Evolutionary conservation across 2,329 filamentous ascomycete genomes (phyloP).

Genomic region (Elsinoe ampelina): DNA sequence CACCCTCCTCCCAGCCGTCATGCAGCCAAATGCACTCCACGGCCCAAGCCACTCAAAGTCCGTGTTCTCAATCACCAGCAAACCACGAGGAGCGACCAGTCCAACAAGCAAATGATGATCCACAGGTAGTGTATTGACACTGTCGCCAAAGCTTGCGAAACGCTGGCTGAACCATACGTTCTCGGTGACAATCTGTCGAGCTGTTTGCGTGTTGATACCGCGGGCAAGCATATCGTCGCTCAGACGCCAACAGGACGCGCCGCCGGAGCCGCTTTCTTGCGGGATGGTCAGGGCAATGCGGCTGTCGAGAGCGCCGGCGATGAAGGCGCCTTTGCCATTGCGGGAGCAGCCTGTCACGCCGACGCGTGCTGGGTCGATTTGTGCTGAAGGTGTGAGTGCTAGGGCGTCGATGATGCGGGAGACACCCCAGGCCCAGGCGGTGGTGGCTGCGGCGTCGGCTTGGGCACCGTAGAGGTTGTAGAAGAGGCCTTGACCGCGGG

Average conservation of each 20-base stretch:
- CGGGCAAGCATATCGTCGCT: slow-evolving; percentile 35
- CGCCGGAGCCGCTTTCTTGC: slow-evolving; percentile 52
- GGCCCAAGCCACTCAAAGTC: slow-evolving; percentile 50
- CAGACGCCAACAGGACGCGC: slow-evolving; percentile 51
- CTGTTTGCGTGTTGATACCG: slow-evolving; percentile 51
- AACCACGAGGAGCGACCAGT: slow-evolving; percentile 46
- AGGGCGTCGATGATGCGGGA: slow-evolving; percentile 52
- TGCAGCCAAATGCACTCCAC: slow-evolving; percentile 48
- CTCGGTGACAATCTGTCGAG: slow-evolving; percentile 49
- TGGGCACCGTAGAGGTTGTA: slow-evolving; percentile 49
- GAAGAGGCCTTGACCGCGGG: slow-evolving; percentile 50
- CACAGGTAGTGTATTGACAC: slow-evolving; percentile 41
- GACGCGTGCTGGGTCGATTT: slow-evolving; percentile 35
- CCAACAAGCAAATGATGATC: slow-evolving; percentile 52
- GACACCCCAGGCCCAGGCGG: slow-evolving; percentile 56
- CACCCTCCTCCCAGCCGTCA: slow-evolving; percentile 46
- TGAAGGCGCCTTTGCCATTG: slow-evolving; percentile 55
- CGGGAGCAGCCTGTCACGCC: slow-evolving; percentile 56
- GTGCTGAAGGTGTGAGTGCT: slow-evolving; percentile 37
- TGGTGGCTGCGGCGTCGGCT: slow-evolving; percentile 49
- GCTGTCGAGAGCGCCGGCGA: slow-evolving; percentile 50
- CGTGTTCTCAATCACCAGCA: slow-evolving; percentile 50
- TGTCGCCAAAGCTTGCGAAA: slow-evolving; percentile 45
- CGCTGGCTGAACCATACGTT: slow-evolving; percentile 54
- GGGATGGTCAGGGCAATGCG: slow-evolving; percentile 54